Evolutionary conservation across 176 grass and related monocot genomes (phyloP), one percentile per base, ranked within the genome.

Genomic region (Elaeis guineensis): DNA sequence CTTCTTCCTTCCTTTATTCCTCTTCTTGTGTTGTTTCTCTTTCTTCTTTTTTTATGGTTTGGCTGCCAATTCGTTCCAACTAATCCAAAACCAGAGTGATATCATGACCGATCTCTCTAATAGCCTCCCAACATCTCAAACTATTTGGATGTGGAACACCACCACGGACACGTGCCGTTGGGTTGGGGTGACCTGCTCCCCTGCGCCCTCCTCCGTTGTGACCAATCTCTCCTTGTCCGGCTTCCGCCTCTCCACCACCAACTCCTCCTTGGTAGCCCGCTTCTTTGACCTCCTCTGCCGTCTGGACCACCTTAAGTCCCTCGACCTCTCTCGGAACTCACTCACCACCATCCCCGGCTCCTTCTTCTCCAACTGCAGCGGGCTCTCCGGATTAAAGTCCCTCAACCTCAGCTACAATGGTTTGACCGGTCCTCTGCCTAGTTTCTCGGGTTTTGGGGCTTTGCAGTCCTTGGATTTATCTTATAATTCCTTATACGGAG

Each of bases 401-500:
- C 80, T 96, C 39, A 85, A 90, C 21, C 23, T 90, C 1, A 90
- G 86, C 65, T 62, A 12, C 54, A 90, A 78, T 64, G 8, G 0
- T 0, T 39, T 96, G 1, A 0, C 0, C 0, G 6, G 2, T 0
- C 5, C 0, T 22, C 52, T 87, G 8, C 5, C 32, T 23, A 5
- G 77, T 75, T 68, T 90, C 5, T 69, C 62, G 1, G 0, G 4
- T 35, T 96, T 90, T 56, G 2, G 2, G 4, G 12, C 58, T 19
- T 35, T 96, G 18, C 51, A 77, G 59, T 35, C 76, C 30, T 75
- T 96, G 71, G 83, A 96, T 75, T 67, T 96, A 64, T 87, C 80
- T 7, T 66, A 9, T 15, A 96, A 96, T 64, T 1, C 0, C 0
- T 66, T 96, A 0, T 12, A 0, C 29, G 75, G 61, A 19, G 16